Conservation (phyloP, 768 basidiomycete genomes). For the Tremella yokohamensis region DNA sequence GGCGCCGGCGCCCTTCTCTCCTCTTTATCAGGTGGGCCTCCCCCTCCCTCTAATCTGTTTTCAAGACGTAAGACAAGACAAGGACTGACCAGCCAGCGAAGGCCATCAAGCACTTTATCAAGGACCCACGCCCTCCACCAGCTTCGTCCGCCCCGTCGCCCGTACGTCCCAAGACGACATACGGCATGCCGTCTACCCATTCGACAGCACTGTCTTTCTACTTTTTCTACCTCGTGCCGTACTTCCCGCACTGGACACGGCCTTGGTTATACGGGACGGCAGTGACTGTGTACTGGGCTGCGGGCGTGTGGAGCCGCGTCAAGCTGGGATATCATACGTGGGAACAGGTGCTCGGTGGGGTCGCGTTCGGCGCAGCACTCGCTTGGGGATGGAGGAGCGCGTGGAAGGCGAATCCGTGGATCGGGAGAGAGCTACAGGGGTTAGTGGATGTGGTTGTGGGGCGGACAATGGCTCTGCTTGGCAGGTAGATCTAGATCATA, state of each 20-base stretch:
- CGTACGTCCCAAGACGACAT: conserved; percentile 50
- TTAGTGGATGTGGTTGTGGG: conserved; percentile 26
- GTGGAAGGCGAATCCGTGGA: conserved; percentile 18
- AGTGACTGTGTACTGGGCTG: conserved; percentile 24
- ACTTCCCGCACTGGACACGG: neutral
- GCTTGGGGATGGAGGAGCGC: conserved; percentile 28
- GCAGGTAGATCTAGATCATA: neutral
- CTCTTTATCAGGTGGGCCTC: conserved; percentile 46
- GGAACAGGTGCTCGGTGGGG: conserved; percentile 38
- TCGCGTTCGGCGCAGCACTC: conserved; percentile 24
- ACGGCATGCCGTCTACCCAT: conserved; percentile 56
- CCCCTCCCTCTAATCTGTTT: conserved; percentile 1
- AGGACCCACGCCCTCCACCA: conserved; percentile 39
- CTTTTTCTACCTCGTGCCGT: conserved; percentile 46
- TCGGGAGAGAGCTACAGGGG: conserved; percentile 15
- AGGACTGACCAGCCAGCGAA: conserved; percentile 46
- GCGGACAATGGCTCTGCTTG: neutral
- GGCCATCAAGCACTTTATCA: conserved; percentile 50
- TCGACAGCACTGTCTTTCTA: conserved; percentile 53
- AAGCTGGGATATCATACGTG: conserved; percentile 48
- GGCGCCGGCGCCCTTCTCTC: conserved; percentile 50
- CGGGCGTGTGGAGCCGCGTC: conserved; percentile 40
- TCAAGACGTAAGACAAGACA: too few species aligned
- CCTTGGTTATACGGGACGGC: neutral
- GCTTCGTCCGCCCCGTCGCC: conserved; percentile 18